Base-by-base conservation (phyloP, 176 grass and related monocot genomes). In the Tillandsia leiboldiana region DNA sequence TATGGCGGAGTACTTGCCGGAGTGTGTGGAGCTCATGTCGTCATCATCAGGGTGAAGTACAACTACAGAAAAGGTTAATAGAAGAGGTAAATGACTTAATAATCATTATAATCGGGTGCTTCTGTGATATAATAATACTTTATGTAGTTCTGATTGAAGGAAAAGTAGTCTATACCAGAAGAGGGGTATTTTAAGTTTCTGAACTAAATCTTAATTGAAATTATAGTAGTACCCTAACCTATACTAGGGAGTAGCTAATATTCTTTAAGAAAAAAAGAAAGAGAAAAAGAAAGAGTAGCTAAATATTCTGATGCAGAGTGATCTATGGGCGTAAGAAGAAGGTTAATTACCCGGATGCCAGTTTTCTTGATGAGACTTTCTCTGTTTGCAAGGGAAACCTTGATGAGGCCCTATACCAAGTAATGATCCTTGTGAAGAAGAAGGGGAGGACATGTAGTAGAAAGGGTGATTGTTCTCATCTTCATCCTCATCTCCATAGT, bases 341-440 rank as follows among this genome's bases (percentile, higher is more conserved):
- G n/a, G 12, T 15, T 18, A 27, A 0, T 12, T 83, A 89, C 80
- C 84, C 77, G 57, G 67, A 4, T 80, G 66, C 79, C 82, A 88
- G 53, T 57, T 67, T 72, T 65, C 12, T 10, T 79, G 66, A 42
- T 5, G 33, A 42, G 33, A 42, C 3, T 63, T 74, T 26, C 63
- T 72, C 10, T 77, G 76, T 27, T 12, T 51, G 49, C 76, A 66
- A 74, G 62, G 68, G 48, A 48, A 51, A 15, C 57, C 80, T 9
- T 28, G 74, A 1, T 77, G 57, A 28, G 79, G 50, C 0, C 72
- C 70, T 65, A 74, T 8, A 7, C 83, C 76, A 27, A n/a, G 79
- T 57, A 64, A 64, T 20, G 89, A 92, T 3, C 83, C 84, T 0
- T 85, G 79, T 1, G 94, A 93, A 3, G 93, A 88, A n/a, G 87